Base-by-base conservation (phyloP, 345 rosid genomes). In the Eucalyptus urophylla region DNA sequence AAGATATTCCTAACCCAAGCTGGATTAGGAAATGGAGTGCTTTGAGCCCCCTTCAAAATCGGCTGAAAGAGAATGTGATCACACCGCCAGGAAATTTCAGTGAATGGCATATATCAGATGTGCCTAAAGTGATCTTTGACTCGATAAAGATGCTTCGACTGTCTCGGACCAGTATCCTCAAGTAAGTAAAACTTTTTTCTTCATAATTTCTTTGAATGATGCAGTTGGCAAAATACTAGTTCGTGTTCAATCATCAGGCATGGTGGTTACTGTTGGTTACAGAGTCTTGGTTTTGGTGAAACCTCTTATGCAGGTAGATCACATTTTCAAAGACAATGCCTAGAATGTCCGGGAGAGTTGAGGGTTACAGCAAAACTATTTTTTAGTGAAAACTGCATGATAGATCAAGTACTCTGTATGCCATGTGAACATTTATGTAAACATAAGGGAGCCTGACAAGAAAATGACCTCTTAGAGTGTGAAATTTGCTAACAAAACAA, bases 91-190 rank as follows among this genome's bases (percentile, higher is more conserved):
- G 86, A 60, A 90, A 91, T n/a, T 89, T 88, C 88, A 24, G 83
- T 25, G 53, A 43, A 33, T 86, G 54, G 89, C 91, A 89, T 67
- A 51, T 85, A 80, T 88, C 91, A 50, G 93, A 95, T 58, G 86
- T 88, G 37, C 98, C 95, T 24, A 92, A 91, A 87, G 93, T 88
- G 14, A 93, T 93, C 90, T 94, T 94, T 90, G 92, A 96, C 31
- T 94, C 93, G 11, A 90, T 97, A 90, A 95, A 91, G 93, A 83
- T 92, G 87, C 96, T 98, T 87, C 97, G 93, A 14, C 90, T 98
- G 88, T 95, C 99, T 62, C 94, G 99, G 86, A 89, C 95, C 45
- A 93, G 94, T 89, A 92, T 96, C 89, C 92, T 95, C 90, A 95
- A 95, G 99, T 97, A 94, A 95, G 96, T 91, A 40, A 76, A 40